These are phyloP conservation scores for Penicillium sp. DNA, from an alignment of 2,329 filamentous ascomycete genomes.

Conservation along the genomic window DNA sequence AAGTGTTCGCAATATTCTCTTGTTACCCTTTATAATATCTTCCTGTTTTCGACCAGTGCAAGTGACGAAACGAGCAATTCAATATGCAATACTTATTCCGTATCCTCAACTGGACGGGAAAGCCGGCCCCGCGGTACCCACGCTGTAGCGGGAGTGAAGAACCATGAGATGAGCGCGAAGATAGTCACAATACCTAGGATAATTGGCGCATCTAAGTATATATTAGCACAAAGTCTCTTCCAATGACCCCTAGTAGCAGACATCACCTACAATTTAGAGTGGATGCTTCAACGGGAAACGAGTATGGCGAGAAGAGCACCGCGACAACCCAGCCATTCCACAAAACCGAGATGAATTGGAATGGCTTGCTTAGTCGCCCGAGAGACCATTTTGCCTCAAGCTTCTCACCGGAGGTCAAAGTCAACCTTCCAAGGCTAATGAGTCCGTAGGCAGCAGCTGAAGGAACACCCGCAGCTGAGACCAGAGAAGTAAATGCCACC, in stretches of 20 bases:
- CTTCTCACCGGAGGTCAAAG: slow-evolving; percentile 47
- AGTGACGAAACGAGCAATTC: not conserved
- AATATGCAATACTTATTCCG: not conserved
- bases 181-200: not conserved
- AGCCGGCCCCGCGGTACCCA: not conserved
- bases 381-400: slow-evolving; percentile 44
- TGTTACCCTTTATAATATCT: not conserved
- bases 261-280: not conserved
- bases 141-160: not conserved
- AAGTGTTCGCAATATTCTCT: not conserved
- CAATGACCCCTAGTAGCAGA: not conserved
- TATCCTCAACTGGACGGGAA: not conserved
- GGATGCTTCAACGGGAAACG: slow-evolving; percentile 40
- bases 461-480: slow-evolving; percentile 54
- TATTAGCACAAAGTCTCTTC: not conserved
- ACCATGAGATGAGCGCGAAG: not conserved
- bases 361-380: slow-evolving; percentile 48
- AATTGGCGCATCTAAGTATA: not conserved
- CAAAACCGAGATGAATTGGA: slow-evolving; percentile 49
- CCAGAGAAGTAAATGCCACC: slow-evolving; percentile 55
- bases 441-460: slow-evolving; percentile 54
- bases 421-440: slow-evolving; percentile 51
- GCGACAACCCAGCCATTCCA: slow-evolving; percentile 55
- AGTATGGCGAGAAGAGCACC: slow-evolving; percentile 49
- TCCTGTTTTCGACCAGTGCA: not conserved